Evolutionary conservation across 345 rosid genomes (phyloP), one percentile per base, ranked within the genome.

Genomic region (Streptanthus diversifolius): DNA sequence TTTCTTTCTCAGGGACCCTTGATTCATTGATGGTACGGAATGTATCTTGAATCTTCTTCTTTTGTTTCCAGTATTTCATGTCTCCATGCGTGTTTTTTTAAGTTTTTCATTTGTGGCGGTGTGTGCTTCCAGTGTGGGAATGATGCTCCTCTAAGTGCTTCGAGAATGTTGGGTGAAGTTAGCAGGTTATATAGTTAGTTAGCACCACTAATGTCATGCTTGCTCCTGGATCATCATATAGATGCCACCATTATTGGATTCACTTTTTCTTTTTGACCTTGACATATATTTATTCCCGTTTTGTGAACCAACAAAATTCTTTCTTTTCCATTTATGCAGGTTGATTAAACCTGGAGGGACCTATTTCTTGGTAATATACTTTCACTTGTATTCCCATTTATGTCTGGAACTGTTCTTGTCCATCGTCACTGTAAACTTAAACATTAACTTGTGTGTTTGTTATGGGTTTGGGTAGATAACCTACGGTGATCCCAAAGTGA

Each of bases 1-100:
- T 61, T 59, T 48, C 64, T 63, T 24, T 62, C 70, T 67, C 79
- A 93, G 97, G 99, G 74, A 95, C 99, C 10, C 96, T 90, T 77
- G 96, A 91, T 87, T 95, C 99, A n/a, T 86, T 95, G 80, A 87
- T 95, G 97, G 99, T 91, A 91, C 48, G 90, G 44, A 73, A 21
- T 25, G 29, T 37, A 36, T 73, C 49, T 64, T 55, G 55, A 79
- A 39, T 68, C 72, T 53, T 24, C 68, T 63, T 63, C 35, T 8
- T 65, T 52, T 62, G 51, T 63, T 74, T 44, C 57, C 43, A 69
- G 29, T 41, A 37, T 63, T 63, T 47, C 14, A 51, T 41, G 67
- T 47, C 64, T 68, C 35, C 29, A 61, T 61, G 61, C 37, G 68
- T 39, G 68, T 43, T 2, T 74, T 74, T 59, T 63, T 63, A 39